A percentile compares a stretch with the other conserved stretches of the same genome.
These are phyloP conservation scores for Alternaria arbusti DNA, from an alignment of 2,329 filamentous ascomycete species.

Conservation along the genomic window DNA sequence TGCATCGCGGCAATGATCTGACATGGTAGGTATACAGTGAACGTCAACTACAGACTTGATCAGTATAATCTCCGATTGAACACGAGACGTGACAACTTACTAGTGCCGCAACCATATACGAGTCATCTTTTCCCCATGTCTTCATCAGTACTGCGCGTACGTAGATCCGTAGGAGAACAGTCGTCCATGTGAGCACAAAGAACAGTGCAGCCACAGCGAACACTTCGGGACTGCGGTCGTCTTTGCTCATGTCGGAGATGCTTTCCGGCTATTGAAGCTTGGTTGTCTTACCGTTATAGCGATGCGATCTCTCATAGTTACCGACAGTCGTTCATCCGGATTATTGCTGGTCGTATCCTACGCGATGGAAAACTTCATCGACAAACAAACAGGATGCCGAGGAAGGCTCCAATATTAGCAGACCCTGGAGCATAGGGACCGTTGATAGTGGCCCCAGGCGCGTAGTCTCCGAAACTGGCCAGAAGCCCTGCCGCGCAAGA, in stretches of 20 bases:
- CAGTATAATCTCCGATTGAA: not conserved
- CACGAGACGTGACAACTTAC: constrained; percentile 15
- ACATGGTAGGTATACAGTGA: constrained; percentile 49
- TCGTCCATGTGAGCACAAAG: constrained; percentile 47
- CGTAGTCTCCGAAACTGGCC: not conserved
- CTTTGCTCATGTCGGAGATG: constrained; percentile 7
- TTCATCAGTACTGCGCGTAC: constrained; percentile 47
- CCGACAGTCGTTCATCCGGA: not conserved
- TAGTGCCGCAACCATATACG: constrained; percentile 49
- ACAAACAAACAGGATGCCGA: not conserved
- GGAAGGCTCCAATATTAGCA: not conserved
- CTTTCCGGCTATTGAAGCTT: not conserved
- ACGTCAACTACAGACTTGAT: constrained; percentile 36
- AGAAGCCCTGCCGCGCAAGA: not conserved
- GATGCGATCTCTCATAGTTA: not conserved
- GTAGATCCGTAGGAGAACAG: constrained; percentile 47
- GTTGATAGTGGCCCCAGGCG: not conserved
- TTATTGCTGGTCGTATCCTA: not conserved
- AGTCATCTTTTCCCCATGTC: constrained; percentile 50
- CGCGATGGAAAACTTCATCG: not conserved
- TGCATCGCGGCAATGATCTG: constrained; percentile 50
- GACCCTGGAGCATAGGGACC: not conserved
- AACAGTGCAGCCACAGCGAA: constrained; percentile 46
- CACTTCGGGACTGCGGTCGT: constrained; percentile 29
- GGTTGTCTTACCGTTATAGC: not conserved